These are phyloP conservation scores for Rhamnella rubrinervis DNA, from an alignment of 331 rosid genomes.

Conservation along the genomic window DNA sequence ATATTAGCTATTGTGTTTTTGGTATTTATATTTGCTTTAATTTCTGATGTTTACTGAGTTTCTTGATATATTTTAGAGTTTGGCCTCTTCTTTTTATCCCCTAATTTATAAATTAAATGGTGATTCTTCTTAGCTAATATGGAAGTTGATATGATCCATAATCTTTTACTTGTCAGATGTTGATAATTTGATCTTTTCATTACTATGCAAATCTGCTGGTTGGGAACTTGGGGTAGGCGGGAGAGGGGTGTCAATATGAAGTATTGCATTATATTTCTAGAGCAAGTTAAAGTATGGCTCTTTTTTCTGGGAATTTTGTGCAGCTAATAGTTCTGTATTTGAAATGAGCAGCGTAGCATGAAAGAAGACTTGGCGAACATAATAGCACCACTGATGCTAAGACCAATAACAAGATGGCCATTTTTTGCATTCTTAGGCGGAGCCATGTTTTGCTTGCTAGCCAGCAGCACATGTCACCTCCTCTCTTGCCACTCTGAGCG, in stretches of 20 bases:
- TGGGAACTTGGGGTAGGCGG: neutral
- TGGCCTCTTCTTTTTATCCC: too few relatives aligned
- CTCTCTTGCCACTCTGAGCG: slow-evolving; percentile 90
- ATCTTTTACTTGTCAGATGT: neutral
- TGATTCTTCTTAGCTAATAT: neutral
- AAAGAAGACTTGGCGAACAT: slow-evolving; percentile 77
- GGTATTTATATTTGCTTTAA: too few relatives aligned
- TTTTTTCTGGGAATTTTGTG: slow-evolving; percentile 14
- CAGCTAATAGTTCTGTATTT: slow-evolving; percentile 24
- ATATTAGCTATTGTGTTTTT: too few relatives aligned
- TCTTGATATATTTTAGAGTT: too few relatives aligned
- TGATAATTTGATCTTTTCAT: neutral
- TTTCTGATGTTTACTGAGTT: too few relatives aligned
- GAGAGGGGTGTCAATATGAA: neutral
- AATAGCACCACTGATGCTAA: slow-evolving; percentile 67
- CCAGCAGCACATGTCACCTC: slow-evolving; percentile 95
- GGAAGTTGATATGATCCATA: neutral
- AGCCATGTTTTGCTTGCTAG: slow-evolving; percentile 93
- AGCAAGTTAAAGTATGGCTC: neutral
- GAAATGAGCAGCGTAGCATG: slow-evolving; percentile 53
- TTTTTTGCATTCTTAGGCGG: slow-evolving; percentile 89
- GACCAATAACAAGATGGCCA: slow-evolving; percentile 96
- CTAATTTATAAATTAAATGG: too few relatives aligned
- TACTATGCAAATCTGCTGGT: neutral
- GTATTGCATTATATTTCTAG: slow-evolving; percentile 3